Evolutionary conservation across 345 rosid genomes (phyloP), one percentile per base, ranked within the genome.

Genomic region (Moringa oleifera): DNA sequence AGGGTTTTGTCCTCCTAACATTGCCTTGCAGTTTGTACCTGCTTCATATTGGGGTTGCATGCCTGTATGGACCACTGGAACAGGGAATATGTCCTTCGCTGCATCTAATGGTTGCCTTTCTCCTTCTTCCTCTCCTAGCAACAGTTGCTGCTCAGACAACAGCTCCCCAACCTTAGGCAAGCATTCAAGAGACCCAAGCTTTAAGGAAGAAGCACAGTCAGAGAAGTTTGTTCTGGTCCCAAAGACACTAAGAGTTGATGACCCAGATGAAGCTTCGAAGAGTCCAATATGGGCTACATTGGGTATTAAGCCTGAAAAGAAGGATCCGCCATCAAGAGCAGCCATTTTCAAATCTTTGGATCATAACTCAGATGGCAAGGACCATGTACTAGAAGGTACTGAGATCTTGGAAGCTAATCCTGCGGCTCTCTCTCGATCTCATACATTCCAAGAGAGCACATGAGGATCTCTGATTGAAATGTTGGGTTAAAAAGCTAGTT

Each of bases 401-500:
- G 61, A 67, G 50, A 72, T 83, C 58, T 63, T 81, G 69, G 85
- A 81, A 74, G 86, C 81, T 59, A 85, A 85, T 63, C 88, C 91
- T 11, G 88, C 86, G 37, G 91, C 84, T 25, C 83, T 83, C 57
- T 85, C 88, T 66, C 82, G 84, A 22, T 81, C 78, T 28, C 77
- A 66, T 20, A 75, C 81, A 22, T 80, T 85, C 70, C 88, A 77
- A 64, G 91, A 85, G 74, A 72, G 83, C 77, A 75, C 83, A 64
- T 85, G 59, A 37, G 63, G 52, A 36, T 54, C 51, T 17, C 28
- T 45, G 49, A 54, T n/a, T 22, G 46, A 51, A 55, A n/a, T 58
- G 53, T 46, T 51, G 15, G 36, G 20, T 18, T 46, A 9, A 17
- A 23, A 49, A 53, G n/a, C 7, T 8, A 16, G 7, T 55, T 20